Evolutionary conservation across 257 asterid genomes (phyloP).

Genomic region (Ajuga chamaepitys): DNA sequence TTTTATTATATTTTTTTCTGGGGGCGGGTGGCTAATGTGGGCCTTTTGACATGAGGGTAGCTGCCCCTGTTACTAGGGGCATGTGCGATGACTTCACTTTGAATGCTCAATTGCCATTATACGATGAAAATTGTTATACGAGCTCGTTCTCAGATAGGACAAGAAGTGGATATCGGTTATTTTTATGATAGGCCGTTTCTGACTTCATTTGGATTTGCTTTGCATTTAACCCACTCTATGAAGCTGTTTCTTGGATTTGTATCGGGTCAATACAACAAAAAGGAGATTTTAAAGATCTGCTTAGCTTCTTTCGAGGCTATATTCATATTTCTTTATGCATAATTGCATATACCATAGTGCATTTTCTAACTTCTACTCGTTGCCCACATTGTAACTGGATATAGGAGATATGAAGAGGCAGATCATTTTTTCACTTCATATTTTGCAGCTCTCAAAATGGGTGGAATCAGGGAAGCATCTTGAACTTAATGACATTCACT

Average conservation of each 20-base stretch:
- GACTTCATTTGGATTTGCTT: neutral
- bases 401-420: neutral
- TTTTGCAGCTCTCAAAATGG: constrained; percentile 77
- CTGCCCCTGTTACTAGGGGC: too few species aligned
- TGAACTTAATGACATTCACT: constrained; percentile 36
- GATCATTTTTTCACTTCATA: constrained; percentile 2
- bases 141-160: neutral
- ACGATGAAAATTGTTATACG: neutral
- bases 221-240: neutral
- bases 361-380: neutral
- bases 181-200: neutral
- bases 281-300: neutral
- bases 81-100: too few species aligned
- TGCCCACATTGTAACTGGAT: neutral
- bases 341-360: neutral
- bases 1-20: too few species aligned
- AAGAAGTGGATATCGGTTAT: neutral
- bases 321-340: neutral
- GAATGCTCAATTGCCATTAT: too few species aligned
- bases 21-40: too few species aligned
- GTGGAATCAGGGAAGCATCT: constrained; percentile 36
- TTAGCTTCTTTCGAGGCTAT: neutral
- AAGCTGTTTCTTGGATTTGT: neutral
- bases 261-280: too few species aligned
- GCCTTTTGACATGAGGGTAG: too few species aligned